Conservation (phyloP, 345 rosid genomes). For the Hibiscus tridactylites region DNA sequence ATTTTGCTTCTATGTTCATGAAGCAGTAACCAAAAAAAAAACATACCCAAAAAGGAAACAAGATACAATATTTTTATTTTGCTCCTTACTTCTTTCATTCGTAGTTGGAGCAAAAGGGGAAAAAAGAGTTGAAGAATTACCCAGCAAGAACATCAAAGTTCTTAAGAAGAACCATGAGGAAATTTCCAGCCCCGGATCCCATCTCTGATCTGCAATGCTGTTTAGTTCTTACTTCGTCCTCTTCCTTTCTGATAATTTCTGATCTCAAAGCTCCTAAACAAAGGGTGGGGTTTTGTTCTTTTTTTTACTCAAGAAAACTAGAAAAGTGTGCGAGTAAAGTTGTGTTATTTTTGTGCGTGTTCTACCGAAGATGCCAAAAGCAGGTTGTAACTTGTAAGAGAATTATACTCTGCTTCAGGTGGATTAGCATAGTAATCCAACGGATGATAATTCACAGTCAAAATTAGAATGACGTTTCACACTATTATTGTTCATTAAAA, state of each 20-base stretch:
- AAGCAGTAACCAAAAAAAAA: neutral
- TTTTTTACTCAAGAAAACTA: neutral
- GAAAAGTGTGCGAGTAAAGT: neutral
- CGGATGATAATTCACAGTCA: too few relatives aligned
- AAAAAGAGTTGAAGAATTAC: neutral
- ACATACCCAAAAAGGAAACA: neutral
- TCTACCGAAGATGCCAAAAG: neutral
- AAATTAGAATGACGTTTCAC: too few relatives aligned
- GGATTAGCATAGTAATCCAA: too few relatives aligned
- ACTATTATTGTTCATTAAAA: too few relatives aligned
- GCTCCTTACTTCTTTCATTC: too few relatives aligned
- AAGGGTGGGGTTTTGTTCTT: neutral
- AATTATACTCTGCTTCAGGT: too few relatives aligned
- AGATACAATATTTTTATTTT: neutral
- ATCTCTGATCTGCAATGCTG: slow-evolving; percentile 4
- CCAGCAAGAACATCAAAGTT: slow-evolving; percentile 17
- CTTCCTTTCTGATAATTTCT: too few relatives aligned
- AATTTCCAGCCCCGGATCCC: slow-evolving; percentile 21
- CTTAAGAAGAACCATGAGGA: slow-evolving; percentile 10
- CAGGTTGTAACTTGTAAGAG: neutral
- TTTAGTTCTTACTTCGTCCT: neutral
- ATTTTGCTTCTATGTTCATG: neutral
- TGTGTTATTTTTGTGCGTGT: neutral
- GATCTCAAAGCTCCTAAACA: neutral
- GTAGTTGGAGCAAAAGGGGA: neutral